These are phyloP conservation scores for Salix caprea DNA, from an alignment of 345 rosid species.

Conservation along the genomic window DNA sequence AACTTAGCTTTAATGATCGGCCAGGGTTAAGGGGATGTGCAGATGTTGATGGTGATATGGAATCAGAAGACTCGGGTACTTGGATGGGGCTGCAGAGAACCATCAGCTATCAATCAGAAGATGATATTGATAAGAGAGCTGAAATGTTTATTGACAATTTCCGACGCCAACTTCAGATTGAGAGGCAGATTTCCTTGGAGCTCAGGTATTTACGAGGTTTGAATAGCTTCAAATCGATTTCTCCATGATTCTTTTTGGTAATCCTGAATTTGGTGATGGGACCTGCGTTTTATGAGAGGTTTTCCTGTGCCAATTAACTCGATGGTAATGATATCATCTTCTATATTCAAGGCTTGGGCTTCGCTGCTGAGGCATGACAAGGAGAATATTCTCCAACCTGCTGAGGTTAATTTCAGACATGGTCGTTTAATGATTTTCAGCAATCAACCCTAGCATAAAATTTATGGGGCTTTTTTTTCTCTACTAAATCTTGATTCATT, in stretches of 20 bases:
- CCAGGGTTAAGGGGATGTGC: constrained; percentile 49
- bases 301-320: neutral
- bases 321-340: too few species aligned
- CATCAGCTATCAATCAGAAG: constrained; percentile 49
- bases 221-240: constrained; percentile 8
- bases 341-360: too few species aligned
- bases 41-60: constrained; percentile 10
- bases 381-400: too few species aligned
- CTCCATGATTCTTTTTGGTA: neutral
- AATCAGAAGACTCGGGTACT: constrained; percentile 13
- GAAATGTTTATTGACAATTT: constrained; percentile 76
- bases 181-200: constrained; percentile 75
- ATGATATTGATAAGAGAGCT: constrained; percentile 64
- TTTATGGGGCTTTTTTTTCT: too few species aligned
- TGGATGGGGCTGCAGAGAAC: constrained; percentile 38
- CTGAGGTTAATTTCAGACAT: too few species aligned
- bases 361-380: too few species aligned
- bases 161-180: constrained; percentile 68
- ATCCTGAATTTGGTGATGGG: neutral
- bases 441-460: too few species aligned
- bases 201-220: constrained; percentile 42
- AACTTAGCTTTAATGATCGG: constrained; percentile 57
- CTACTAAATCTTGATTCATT: too few species aligned
- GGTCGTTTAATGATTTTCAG: too few species aligned
- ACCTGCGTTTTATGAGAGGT: neutral